phyloP scores from a whole-genome alignment of 2,329 filamentous ascomycete species.

The Diaporthe amygdali region DNA sequence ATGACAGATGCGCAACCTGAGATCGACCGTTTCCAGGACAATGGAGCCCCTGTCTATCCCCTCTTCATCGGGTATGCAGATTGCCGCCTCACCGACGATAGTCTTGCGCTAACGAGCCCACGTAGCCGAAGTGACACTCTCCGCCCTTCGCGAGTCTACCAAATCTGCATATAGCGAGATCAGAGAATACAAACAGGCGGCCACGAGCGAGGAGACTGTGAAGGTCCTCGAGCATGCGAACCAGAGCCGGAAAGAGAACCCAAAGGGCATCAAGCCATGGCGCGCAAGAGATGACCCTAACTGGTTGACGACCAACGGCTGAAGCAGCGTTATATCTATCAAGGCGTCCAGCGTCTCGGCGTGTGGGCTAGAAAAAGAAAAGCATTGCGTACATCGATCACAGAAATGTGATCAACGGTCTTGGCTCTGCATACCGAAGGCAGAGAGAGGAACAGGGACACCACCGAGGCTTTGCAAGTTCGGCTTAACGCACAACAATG shows the following conservation, averaged over 20 bases:
- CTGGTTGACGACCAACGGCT: constrained; percentile 48
- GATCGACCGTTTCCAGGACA: constrained; percentile 55
- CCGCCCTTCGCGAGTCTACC: constrained; percentile 53
- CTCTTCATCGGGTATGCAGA: constrained; percentile 55
- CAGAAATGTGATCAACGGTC: neutral
- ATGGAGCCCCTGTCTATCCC: constrained; percentile 53
- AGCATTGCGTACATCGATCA: neutral
- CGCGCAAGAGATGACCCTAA: constrained; percentile 62
- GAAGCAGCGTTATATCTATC: neutral
- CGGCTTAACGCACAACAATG: neutral
- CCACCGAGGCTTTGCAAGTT: neutral
- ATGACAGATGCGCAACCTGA: constrained; percentile 41
- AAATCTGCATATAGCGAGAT: constrained; percentile 55
- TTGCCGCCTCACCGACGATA: neutral
- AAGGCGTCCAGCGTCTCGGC: neutral
- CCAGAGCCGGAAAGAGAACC: constrained; percentile 59
- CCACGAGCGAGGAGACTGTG: constrained; percentile 51
- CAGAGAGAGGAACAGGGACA: too few relatives aligned
- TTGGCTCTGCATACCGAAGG: neutral
- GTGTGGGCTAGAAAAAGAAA: neutral
- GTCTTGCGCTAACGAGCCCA: constrained; percentile 27
- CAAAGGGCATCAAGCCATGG: constrained; percentile 64
- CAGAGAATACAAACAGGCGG: constrained; percentile 53
- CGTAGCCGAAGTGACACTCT: constrained; percentile 56
- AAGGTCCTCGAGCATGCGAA: constrained; percentile 57